phyloP scores from a whole-genome alignment of 306 rosid species.

The Vachellia collinsii region DNA sequence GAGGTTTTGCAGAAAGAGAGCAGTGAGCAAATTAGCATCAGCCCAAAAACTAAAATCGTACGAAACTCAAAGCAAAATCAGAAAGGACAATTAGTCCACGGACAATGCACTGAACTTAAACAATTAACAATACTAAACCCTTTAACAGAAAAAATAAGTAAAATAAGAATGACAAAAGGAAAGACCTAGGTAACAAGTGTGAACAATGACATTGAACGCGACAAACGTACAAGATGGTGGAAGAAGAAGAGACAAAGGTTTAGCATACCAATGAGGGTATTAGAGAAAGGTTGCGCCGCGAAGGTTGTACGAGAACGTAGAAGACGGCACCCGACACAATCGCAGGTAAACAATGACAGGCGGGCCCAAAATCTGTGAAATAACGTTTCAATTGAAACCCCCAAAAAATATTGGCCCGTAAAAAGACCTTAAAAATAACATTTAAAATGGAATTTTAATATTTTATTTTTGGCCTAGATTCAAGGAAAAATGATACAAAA shows the following conservation, averaged over 20 bases:
- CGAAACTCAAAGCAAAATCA: not conserved
- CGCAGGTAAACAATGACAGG: not conserved
- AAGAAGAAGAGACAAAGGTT: not conserved
- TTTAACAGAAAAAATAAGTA: not conserved
- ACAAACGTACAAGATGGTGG: not conserved
- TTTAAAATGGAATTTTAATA: no score
- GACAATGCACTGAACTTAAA: slow-evolving; percentile 27
- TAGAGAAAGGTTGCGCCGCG: slow-evolving; percentile 17
- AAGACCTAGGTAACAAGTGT: not conserved
- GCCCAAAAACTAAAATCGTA: not conserved
- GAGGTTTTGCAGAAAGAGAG: not conserved
- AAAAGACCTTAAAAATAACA: no score
- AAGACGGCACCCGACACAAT: slow-evolving; percentile 33
- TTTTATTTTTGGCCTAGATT: no score
- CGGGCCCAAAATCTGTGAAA: no score
- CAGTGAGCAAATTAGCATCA: not conserved
- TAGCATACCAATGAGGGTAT: slow-evolving; percentile 27
- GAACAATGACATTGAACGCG: not conserved
- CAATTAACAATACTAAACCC: slow-evolving; percentile 7
- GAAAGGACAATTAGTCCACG: not conserved
- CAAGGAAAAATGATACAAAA: no score
- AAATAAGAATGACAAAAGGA: not conserved
- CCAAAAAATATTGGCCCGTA: no score
- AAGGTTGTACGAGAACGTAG: not conserved
- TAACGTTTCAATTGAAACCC: no score